Base-by-base conservation (phyloP, 2,329 filamentous ascomycete species). In the Diaporthe vexans region DNA sequence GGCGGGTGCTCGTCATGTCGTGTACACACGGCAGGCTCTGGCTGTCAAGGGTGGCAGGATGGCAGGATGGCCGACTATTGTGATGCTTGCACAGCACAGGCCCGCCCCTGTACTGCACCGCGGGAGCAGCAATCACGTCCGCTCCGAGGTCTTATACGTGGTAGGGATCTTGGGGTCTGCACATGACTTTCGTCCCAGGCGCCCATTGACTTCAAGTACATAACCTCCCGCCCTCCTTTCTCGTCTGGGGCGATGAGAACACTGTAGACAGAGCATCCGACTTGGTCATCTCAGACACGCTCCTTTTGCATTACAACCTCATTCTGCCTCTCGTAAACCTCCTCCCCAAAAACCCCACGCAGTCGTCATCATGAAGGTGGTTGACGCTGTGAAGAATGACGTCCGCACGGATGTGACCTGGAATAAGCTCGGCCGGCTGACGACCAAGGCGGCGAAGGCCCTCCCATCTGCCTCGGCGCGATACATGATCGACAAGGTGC, bases 401-500 rank as follows among this genome's bases (percentile, higher is more conserved):
- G 67, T 85, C 15, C 77, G 77, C 71, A 84, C 81, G 11, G 84
- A 86, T 68, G 81, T 81, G 46, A 85, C 82, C 51, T 81, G 84
- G 74, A 82, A 81, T 33, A 79, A 81, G 65, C 80, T 79, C 8
- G 79, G 79, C 35, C 78, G 80, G 3, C 81, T 84, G 24, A 77
- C 81, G 57, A 76, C 73, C 43, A 75, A 76, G 8, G 79, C 81
- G n/a, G 80, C 80, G 11, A 76, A 75, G 43, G 81, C 81, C n/a
- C 76, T 91, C 0, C 90, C 91, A 0, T 86, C 86, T 3, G 88
- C 86, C 11, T 83, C 89, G 1, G 84, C 81, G 7, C 86, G 90
- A 67, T 93, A 93, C 77, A 81, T 90, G 9, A 75, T 87, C 46
- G 89, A 91, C 75, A 93, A 92, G 79, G 83, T 91, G 4, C 91